Base-by-base conservation (phyloP, 768 basidiomycete genomes). In the Kwoniella mangroviensis region DNA sequence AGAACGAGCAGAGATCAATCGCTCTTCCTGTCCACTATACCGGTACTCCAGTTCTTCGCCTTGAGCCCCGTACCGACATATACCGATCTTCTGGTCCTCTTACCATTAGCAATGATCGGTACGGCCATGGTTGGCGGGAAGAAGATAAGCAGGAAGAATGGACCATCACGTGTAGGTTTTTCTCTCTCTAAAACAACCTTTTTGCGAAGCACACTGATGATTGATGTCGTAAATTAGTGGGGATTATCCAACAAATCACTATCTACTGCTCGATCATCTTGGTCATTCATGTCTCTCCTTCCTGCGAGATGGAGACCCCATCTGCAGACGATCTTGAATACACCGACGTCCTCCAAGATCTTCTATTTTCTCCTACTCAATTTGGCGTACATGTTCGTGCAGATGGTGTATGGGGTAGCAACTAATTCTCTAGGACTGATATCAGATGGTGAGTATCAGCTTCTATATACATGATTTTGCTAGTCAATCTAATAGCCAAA, bases 351-450 rank as follows among this genome's bases (percentile, higher is more conserved):
- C 21, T 88, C 94, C 75, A 92, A 92, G 83, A 98, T 99, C 68
- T 98, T 95, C 83, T 98, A 96, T 84, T 99, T 99, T 84, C 86
- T 98, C 60, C 87, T 95, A 83, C 86, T 99, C 58, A 99, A 99
- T 83, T 85, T 98, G 84, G 90, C 88, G 73, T 99, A 93, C 84
- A 98, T 99, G 97, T 86, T 92, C 52, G 90, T 99, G 12, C 97
- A 99, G 84, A 93, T 98, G 92, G 76, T 76, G 13, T 84, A 80
- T 73, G 97, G 97, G 10, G 90, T 98, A 28, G 94, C 94, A 91
- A 99, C 97, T 53, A 99, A 99, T 77, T 94, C 92, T 75, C 83
- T 99, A 57, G 97, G 97, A 6, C 85, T 99, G 43, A 98, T 99
- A 67, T 97, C 94, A 11, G 97, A 99, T 81, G 95, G 96, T 96